These are phyloP conservation scores for Fusarium sp. DNA, from an alignment of 2,329 filamentous ascomycete species.

Conservation along the genomic window DNA sequence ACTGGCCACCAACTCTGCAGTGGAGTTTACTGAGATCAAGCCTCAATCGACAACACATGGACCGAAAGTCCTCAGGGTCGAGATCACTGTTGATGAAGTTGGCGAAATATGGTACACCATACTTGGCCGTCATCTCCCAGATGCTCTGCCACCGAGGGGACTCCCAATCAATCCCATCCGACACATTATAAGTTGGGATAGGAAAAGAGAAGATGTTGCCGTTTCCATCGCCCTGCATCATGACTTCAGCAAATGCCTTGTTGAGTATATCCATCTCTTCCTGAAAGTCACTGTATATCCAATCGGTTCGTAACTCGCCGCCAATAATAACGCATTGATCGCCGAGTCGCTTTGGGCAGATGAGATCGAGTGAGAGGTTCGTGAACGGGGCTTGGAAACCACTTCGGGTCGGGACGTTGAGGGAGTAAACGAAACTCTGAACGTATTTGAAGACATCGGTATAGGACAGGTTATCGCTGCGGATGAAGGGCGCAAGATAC, in stretches of 20 bases:
- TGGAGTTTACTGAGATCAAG: constrained; percentile 37
- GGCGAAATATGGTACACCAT: constrained; percentile 38
- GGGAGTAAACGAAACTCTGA: constrained; percentile 38
- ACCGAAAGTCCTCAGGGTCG: constrained; percentile 37
- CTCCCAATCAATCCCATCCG: constrained; percentile 36
- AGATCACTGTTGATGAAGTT: constrained; percentile 40
- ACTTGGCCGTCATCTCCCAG: constrained; percentile 40
- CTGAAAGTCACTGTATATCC: constrained; percentile 36
- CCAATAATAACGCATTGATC: constrained; percentile 33
- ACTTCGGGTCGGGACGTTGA: constrained; percentile 39
- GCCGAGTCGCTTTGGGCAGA: constrained; percentile 27
- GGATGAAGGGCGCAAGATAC: constrained; percentile 34
- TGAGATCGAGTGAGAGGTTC: constrained; percentile 33
- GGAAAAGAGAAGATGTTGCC: constrained; percentile 39
- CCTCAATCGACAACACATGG: constrained; percentile 37
- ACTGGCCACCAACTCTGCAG: constrained; percentile 35
- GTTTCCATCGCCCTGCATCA: constrained; percentile 38
- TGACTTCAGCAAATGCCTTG: constrained; percentile 37
- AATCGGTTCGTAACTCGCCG: constrained; percentile 20
- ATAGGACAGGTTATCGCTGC: constrained; percentile 27
- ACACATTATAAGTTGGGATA: constrained; percentile 36
- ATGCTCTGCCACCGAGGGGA: constrained; percentile 35
- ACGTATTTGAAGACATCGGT: constrained; percentile 36
- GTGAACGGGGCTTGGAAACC: constrained; percentile 39
- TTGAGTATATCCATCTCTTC: constrained; percentile 39